Conservation (phyloP, 345 rosid genomes). For the Brassica cretica region DNA sequence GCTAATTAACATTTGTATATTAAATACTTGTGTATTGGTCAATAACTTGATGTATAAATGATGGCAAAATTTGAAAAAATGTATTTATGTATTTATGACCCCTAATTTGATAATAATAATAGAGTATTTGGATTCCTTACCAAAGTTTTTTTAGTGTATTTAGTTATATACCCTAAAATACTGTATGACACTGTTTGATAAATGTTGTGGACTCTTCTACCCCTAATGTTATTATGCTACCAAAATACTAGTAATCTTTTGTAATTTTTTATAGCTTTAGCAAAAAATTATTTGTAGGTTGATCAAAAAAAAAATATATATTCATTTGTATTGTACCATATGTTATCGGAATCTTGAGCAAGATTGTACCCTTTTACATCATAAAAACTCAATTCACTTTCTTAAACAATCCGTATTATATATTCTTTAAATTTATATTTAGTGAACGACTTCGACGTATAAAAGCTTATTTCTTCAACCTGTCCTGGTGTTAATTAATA, state of each 20-base stretch:
- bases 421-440: neutral
- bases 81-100: neutral
- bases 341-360: neutral
- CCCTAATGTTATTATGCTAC: no score
- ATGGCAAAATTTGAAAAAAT: neutral
- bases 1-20: neutral
- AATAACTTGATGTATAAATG: neutral
- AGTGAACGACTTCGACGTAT: neutral
- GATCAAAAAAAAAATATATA: no score
- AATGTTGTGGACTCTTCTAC: no score
- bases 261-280: no score
- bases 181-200: no score
- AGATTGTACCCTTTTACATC: neutral
- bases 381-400: neutral
- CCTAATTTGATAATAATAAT: neutral
- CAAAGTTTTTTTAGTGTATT: no score
- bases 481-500: neutral
- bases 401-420: neutral
- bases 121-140: no score
- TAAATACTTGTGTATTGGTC: neutral
- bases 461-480: neutral
- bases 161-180: no score
- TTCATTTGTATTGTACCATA: neutral
- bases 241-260: no score
- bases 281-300: no score